phyloP scores from a whole-genome alignment of 2,329 filamentous ascomycete species.

The Cryphonectria radicalis region DNA sequence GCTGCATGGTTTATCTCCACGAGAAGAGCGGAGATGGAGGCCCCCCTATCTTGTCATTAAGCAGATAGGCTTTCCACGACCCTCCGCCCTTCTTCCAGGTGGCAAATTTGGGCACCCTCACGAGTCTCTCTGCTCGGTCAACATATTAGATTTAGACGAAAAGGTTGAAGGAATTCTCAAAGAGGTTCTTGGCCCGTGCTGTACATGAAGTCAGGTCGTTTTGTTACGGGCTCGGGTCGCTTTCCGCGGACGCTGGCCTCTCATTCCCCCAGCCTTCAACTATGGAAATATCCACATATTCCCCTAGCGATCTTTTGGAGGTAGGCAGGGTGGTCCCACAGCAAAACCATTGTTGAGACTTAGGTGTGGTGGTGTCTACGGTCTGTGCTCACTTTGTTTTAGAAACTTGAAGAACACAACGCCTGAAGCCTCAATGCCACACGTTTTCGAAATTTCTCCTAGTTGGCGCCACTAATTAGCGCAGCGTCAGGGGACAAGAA shows the following conservation, averaged over 20 bases:
- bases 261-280: not conserved
- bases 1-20: not conserved
- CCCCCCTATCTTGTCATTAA: not conserved
- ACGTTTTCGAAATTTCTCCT: not conserved
- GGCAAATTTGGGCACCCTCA: not conserved
- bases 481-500: not conserved
- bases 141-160: not conserved
- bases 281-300: not conserved
- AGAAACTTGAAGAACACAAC: not conserved
- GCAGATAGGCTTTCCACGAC: not conserved
- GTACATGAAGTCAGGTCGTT: not conserved
- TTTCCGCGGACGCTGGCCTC: not conserved
- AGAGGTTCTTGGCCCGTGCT: not conserved
- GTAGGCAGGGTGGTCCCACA: not conserved
- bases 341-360: not conserved
- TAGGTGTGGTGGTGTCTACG: not conserved
- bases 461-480: not conserved
- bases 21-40: not conserved
- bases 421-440: not conserved
- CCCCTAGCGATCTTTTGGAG: not conserved
- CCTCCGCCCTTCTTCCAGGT: not conserved
- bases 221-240: not conserved
- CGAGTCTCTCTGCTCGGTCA: not conserved
- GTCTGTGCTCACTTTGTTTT: not conserved
- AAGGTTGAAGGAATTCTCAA: not conserved